These are phyloP conservation scores for Aureobasidium sp. DNA, from an alignment of 2,329 filamentous ascomycete genomes.

Conservation along the genomic window DNA sequence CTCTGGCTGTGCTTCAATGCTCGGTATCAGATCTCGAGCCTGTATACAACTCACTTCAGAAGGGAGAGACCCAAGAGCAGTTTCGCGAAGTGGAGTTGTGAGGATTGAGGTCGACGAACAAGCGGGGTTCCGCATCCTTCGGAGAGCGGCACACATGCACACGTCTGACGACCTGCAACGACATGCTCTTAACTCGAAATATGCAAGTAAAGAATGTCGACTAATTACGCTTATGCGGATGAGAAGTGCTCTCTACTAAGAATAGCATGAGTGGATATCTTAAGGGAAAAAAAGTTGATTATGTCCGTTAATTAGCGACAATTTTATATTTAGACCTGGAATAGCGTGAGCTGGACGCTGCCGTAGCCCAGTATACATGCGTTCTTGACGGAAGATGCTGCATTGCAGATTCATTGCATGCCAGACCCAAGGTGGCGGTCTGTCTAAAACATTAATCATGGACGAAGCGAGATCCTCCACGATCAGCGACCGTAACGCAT, in stretches of 20 bases:
- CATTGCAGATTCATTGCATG: background rate
- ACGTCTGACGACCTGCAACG: background rate
- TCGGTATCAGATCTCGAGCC: background rate
- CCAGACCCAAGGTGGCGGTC: background rate
- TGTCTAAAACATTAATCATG: background rate
- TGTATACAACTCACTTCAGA: background rate
- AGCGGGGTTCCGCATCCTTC: background rate
- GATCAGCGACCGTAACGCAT: background rate
- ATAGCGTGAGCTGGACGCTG: background rate
- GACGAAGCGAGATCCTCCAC: background rate
- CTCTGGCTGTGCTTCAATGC: background rate
- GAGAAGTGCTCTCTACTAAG: background rate
- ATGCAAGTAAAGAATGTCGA: conserved; percentile 2
- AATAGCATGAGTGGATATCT: background rate
- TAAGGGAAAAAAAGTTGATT: background rate
- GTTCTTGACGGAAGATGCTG: background rate
- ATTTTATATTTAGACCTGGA: conserved; percentile 1
- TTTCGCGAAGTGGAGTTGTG: background rate
- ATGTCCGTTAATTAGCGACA: conserved; percentile 7
- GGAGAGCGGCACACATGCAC: background rate
- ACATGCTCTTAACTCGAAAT: background rate
- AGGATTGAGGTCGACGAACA: conserved; percentile 1
- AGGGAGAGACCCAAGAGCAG: background rate
- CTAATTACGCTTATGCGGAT: conserved; percentile 11
- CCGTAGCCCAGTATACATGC: background rate